Base-by-base conservation (phyloP, 495 filamentous ascomycete species). In the Aspergillus bertholletiae region DNA sequence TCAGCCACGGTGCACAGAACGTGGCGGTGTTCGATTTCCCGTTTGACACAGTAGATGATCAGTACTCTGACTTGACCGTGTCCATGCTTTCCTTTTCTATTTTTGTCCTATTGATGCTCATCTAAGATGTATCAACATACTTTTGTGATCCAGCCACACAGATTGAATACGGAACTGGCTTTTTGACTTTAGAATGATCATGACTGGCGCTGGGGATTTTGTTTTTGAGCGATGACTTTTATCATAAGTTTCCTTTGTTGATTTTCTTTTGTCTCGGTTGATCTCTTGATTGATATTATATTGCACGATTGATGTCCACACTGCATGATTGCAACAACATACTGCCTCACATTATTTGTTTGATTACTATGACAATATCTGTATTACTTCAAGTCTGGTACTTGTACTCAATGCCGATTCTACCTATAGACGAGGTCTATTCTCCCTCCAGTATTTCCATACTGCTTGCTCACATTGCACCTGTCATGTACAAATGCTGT, bases 1-100 rank as follows among this genome's bases (percentile, higher is more conserved):
- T 2, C 59, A 62, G 53, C 59, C 59, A 5, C 45, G 59, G 11
- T 37, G 28, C 13, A 57, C 55, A 1, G 55, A 57, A 21, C 55
- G 59, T n/a, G 51, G 46, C 7, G 55, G 59, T 12, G 55, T 61
- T 22, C 41, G 52, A 34, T 61, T 61, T 45, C 59, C 59, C 18
- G 58, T 60, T 40, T 53, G 39, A 43, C 39, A 20, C 22, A 5
- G 45, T 3, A 5, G 15, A 3, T 15, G 3, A 15, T 22, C 18
- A 43, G 18, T 43, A 21, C 7, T 43, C 39, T 22, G 39, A 43
- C 20, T 11, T 43, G 11, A 43, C 39, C 6, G 20, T 43, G 21
- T 43, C 39, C 3, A 7, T 21, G 2, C 22, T 43, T 13, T 43
- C 39, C 18, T n/a, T 37, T 6, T 43, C 39, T 3, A 18, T 43